A percentile compares a stretch with the other conserved stretches of the same genome.
phyloP scores from a whole-genome alignment of 2,329 filamentous ascomycete genomes.

The Zymoseptoria ardabiliae region DNA sequence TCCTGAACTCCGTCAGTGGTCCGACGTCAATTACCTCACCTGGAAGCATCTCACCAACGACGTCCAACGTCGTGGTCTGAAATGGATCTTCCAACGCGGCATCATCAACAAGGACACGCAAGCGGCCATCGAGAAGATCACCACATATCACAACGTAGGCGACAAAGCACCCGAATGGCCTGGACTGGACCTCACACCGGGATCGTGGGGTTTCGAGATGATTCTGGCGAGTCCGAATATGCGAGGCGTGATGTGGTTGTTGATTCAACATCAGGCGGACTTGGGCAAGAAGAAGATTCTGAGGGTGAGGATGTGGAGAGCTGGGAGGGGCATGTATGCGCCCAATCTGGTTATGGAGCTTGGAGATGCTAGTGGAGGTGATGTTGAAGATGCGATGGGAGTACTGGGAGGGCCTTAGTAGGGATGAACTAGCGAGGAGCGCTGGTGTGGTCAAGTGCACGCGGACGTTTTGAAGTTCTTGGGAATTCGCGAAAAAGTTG shows the following conservation, averaged over 20 bases:
- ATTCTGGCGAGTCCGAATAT: constrained; percentile 9
- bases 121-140: constrained; percentile 5
- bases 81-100: constrained; percentile 9
- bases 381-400: neutral
- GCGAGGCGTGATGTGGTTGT: constrained; percentile 10
- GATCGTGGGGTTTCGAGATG: constrained; percentile 4
- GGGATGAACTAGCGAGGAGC: neutral
- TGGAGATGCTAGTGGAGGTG: constrained; percentile 1
- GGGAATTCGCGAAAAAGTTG: neutral
- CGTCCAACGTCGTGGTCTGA: neutral
- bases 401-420: neutral
- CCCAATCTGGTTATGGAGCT: constrained; percentile 14
- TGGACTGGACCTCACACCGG: neutral
- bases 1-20: constrained; percentile 7
- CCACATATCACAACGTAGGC: constrained; percentile 1
- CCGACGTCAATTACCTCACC: constrained; percentile 9
- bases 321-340: constrained; percentile 1
- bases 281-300: constrained; percentile 10
- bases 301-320: constrained; percentile 9
- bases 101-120: constrained; percentile 10
- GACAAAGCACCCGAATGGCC: constrained; percentile 8
- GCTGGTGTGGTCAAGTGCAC: neutral
- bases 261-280: constrained; percentile 7
- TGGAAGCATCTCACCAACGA: constrained; percentile 7
- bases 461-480: neutral